Evolutionary conservation across 2,329 filamentous ascomycete genomes (phyloP), one percentile per base, ranked within the genome.

Genomic region (Aureobasidium sp.): DNA sequence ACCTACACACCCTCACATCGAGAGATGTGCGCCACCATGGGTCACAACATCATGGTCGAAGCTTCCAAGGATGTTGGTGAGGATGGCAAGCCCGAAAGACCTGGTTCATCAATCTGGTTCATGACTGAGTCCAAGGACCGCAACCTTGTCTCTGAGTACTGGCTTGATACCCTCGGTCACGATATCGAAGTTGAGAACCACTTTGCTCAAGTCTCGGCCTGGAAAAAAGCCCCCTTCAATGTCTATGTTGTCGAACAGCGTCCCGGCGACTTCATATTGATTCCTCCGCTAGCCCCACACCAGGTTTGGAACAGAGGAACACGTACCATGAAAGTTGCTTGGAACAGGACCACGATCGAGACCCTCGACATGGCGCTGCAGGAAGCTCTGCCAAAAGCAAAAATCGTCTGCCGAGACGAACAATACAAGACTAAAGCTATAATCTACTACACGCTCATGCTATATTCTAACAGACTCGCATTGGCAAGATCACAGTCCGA

Each of bases 341-440:
- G 94, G 94, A 99, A 99, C 72, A 84, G 94, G 30, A 97, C 91
- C 0, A 97, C 92, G 0, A 88, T 89, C 2, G 91, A 97, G 70
- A 97, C 94, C 0, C 81, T 99, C 3, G 88, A 93, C 65, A 79
- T 95, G 72, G 94, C 93, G 0, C 74, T 97, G 25, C 83, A 86
- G 63, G 94, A 97, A 76, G 91, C 93, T 0, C 80, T 99, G 3
- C 91, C 92, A 0, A 91, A 91, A 67, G 90, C 92, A 10, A 85
- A 91, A 11, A 84, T 97, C 67, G 93, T 97, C 3, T 97, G 94
- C 71, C 88, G 94, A 41, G 94, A 99, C 67, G 94, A 99, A 72
- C 93, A 97, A 73, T 99, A 99, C 79, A 97, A 97, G 73, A 97
- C 96, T 77, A 97, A 97, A 73, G 90, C 92, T 5, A 97, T 97